A percentile compares a stretch with the other conserved stretches of the same genome.
phyloP scores from a whole-genome alignment of 163 green algal species.

The Scenedesmus sp. region DNA sequence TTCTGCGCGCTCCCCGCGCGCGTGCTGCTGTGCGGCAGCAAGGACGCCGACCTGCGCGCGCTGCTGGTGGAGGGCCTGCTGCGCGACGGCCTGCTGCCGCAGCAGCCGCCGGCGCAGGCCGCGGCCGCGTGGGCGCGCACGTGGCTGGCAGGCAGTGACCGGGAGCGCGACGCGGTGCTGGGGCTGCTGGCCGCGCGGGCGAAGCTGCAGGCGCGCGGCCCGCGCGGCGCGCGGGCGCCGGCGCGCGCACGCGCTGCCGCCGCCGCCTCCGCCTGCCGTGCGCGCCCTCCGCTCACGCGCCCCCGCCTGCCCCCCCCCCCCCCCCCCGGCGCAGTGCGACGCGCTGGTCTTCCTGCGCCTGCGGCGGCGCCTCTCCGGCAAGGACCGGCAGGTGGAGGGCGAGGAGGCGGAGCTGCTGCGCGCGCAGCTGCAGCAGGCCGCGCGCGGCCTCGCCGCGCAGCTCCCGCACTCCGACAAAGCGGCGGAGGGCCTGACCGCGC shows the following conservation, averaged over 20 bases:
- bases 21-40: constrained; percentile 29
- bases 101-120: background rate
- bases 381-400: background rate
- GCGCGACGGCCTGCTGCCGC: constrained; percentile 40
- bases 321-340: background rate
- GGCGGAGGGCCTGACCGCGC: constrained; percentile 2
- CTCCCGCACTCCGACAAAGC: constrained; percentile 16
- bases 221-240: too few relatives aligned
- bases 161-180: constrained; percentile 18
- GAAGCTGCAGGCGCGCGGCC: background rate
- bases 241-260: too few relatives aligned
- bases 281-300: too few relatives aligned
- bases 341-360: constrained; percentile 25
- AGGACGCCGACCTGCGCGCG: constrained; percentile 46
- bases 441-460: background rate
- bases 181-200: background rate
- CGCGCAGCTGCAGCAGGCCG: constrained; percentile 7
- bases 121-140: constrained; percentile 38
- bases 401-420: background rate
- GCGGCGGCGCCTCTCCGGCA: constrained; percentile 28
- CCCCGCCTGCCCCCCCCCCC: too few relatives aligned
- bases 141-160: background rate
- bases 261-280: too few relatives aligned
- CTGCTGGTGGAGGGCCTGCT: constrained; percentile 43
- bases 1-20: background rate